Base-by-base conservation (phyloP, 148 eudicot species). In the Nepenthes mirabilis region DNA sequence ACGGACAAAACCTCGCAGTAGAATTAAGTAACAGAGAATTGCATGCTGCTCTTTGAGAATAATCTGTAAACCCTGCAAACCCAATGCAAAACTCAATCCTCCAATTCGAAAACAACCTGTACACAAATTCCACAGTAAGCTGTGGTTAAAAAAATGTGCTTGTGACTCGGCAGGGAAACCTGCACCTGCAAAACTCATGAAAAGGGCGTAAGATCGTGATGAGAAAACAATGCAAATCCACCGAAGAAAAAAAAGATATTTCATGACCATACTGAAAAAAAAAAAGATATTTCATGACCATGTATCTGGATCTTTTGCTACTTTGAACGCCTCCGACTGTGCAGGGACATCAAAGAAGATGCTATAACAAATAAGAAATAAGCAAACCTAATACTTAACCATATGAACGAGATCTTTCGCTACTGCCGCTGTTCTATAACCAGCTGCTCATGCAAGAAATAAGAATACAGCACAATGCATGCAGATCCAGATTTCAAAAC, bases 171-270 rank as follows among this genome's bases (percentile, higher is more conserved):
- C 78, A 73, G 83, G 85, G 65, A 66, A 61, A 70, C 72, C 88
- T 74, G 82, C 76, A 80, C 71, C 81, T 77, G 81, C 82, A 79
- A 61, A 74, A 79, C 75, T 56, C 61, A 51, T 37, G 37, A 62
- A 34, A 11, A 47, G 6, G 33, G 7, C 11, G 14, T 33, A 52
- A n/a, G 9, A 52, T 9, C 57, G 45, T 6, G 2, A 55, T 32
- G 13, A 32, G 1, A 1, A 32, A 13, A 8, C 1, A 2, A 53
- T 3, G 56, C 11, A 53, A 23, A 23, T 23, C 23, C 23, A 11
- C 1, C 14, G 32, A 52, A 32, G n/a, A 23, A 52, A 10, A 13
- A 33, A 61, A 51, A 62, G 43, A 55, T 13, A 55, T 13, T 1
- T 11, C 6, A n/a, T 13, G 23, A 13, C 11, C 32, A 13, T 52